Percentiles rank a stretch among this genome's conserved stretches.
Evolutionary conservation across 192 early-diverging fungal genomes (phyloP).

Genomic region (Gryganskiella cystojenkinii): DNA sequence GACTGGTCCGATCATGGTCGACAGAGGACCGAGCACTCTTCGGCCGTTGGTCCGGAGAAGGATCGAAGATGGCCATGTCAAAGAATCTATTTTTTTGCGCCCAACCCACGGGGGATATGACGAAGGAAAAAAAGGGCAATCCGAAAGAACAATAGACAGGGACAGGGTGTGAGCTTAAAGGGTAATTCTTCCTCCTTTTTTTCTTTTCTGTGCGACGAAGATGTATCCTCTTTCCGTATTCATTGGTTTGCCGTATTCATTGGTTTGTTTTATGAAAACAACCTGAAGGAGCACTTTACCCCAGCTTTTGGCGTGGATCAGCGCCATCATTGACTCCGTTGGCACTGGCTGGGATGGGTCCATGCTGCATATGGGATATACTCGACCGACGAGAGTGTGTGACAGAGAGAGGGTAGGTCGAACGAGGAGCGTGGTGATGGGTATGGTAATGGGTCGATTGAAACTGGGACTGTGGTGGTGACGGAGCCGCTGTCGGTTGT

Average conservation of each 20-base stretch:
- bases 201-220: no score
- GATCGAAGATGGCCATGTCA: slow-evolving; percentile 52
- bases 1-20: slow-evolving; percentile 27
- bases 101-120: background rate
- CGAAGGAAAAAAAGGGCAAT: background rate
- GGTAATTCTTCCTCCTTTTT: no score
- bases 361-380: slow-evolving; percentile 10
- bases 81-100: slow-evolving; percentile 26
- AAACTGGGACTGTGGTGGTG: background rate
- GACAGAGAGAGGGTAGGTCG: slow-evolving; percentile 25
- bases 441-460: slow-evolving; percentile 28
- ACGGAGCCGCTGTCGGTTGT: background rate
- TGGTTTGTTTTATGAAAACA: background rate
- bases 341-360: background rate
- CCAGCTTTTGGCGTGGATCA: slow-evolving; percentile 21
- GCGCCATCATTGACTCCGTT: slow-evolving; percentile 2
- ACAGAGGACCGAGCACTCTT: slow-evolving; percentile 32
- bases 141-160: background rate
- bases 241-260: background rate
- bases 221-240: no score
- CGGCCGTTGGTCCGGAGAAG: slow-evolving; percentile 18
- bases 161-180: no score
- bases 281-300: slow-evolving; percentile 11
- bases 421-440: slow-evolving; percentile 22
- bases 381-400: slow-evolving; percentile 35